Evolutionary conservation across 2,329 filamentous ascomycete genomes (phyloP), one percentile per base, ranked within the genome.

Genomic region (Colletotrichum navitas): DNA sequence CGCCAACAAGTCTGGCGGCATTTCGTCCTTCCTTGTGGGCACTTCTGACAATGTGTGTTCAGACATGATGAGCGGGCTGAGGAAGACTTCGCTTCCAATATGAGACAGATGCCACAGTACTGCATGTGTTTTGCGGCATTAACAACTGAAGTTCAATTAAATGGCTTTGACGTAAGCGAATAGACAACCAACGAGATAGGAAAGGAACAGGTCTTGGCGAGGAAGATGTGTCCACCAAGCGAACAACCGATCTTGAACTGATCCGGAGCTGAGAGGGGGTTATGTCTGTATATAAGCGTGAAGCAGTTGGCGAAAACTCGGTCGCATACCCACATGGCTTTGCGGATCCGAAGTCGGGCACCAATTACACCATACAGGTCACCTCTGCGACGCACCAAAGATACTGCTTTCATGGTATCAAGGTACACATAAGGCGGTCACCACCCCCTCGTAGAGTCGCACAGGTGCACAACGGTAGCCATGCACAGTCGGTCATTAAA

Each of bases 341-440:
- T 2, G 18, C 12, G 21, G 54, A 68, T 69, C 69, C 69, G 69
- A 69, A 49, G 60, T 72, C 69, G 69, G 69, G 47, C 45, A 34
- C 29, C 54, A 16, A 18, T 6, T 41, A 24, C 52, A 62, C 36
- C 64, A 24, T 10, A 54, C 26, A 34, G 34, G 34, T 67, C 41
- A 36, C 43, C 51, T 45, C 54, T n/a, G 36, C 55, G 54, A 60
- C 65, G 45, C 39, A 47, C 52, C 59, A 39, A 55, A 68, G 32
- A 68, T 29, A 54, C 51, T n/a, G n/a, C 8, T 47, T 21, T 12
- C n/a, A 11, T 24, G 45, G 45, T 47, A 41, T 41, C 39, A 4
- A 16, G 14, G 14, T 12, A 41, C 11, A 39, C 36, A 34, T 34
- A 39, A 12, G 36, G 36, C 11, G 36, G 39, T 7, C 36, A 3